Base-by-base conservation (phyloP, 2,329 filamentous ascomycete species). In the Decorospora gaudefroyi region DNA sequence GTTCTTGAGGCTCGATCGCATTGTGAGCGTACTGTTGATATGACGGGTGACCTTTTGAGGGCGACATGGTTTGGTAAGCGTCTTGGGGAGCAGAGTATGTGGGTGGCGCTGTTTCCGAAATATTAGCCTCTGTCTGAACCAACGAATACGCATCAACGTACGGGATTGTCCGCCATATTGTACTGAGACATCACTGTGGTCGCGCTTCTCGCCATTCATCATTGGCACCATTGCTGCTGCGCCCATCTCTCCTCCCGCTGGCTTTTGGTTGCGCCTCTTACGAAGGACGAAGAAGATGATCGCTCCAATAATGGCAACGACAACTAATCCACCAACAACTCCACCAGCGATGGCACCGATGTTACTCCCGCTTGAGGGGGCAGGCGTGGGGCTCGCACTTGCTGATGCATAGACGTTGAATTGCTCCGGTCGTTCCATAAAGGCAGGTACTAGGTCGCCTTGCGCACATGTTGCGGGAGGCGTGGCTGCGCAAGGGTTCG, bases 401-500 rank as follows among this genome's bases (percentile, higher is more conserved):
- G 40, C 28, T 21, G 12, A 29, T 8, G 32, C 31, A 34, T 61
- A 67, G 6, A 48, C 49, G 8, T 38, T 42, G 33, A 61, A 50
- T 19, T 61, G 49, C 6, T 49, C 58, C 4, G 55, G 51, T 27
- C 42, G 49, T 12, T 59, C 54, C 27, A 65, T 31, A 17, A 61
- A 62, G 1, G 67, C 64, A 6, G 53, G 49, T 5, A 51, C 38
- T 1, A 74, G 55, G 41, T 67, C 57, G 0, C 37, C 58, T 6
- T 43, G 30, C 4, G 57, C 42, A 47, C 72, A 75, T 25, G 42
- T 41, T 17, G 45, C 27, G 11, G 33, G 35, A 18, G 52, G 46
- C 10, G 40, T 49, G 26, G 43, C 34, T 8, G 50, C 46, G 48
- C 73, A 75, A 11, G 72, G 61, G 33, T 70, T 59, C 1, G 46